Evolutionary conservation across 2,329 filamentous ascomycete genomes (phyloP).

Genomic region (Colletotrichum lentis): DNA sequence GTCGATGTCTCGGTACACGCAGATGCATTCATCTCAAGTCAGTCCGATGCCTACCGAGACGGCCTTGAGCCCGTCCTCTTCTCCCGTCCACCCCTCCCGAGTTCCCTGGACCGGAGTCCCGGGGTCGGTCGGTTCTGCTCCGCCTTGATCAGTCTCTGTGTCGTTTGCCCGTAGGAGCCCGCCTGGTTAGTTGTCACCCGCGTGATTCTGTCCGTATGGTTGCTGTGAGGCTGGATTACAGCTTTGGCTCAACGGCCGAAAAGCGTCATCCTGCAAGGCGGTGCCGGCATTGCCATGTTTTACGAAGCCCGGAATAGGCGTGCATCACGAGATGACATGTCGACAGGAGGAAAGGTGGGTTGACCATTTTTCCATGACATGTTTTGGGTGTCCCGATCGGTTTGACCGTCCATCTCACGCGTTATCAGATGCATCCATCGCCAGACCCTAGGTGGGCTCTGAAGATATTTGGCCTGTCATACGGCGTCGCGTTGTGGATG

Average conservation of each 20-base stretch:
- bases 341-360: neutral
- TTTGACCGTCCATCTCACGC: neutral
- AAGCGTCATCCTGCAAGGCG: slow-evolving; percentile 5
- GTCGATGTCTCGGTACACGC: slow-evolving; percentile 26
- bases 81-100: too few species aligned
- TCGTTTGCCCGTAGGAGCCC: slow-evolving; percentile 1
- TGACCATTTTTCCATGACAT: neutral
- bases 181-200: slow-evolving; percentile 8
- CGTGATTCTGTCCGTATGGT: neutral
- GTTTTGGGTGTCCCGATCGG: slow-evolving; percentile 19
- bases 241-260: slow-evolving; percentile 24
- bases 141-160: slow-evolving; percentile 13
- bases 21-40: slow-evolving; percentile 18
- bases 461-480: slow-evolving; percentile 1
- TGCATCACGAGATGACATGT: slow-evolving; percentile 6
- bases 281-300: slow-evolving; percentile 31
- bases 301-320: slow-evolving; percentile 20
- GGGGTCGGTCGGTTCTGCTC: neutral
- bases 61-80: slow-evolving; percentile 5
- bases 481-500: slow-evolving; percentile 9
- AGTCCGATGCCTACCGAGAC: slow-evolving; percentile 15
- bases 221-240: slow-evolving; percentile 1
- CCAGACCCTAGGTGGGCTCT: neutral
- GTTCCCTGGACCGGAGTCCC: slow-evolving; percentile 15
- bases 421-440: slow-evolving; percentile 14